A percentile compares a stretch with the other conserved stretches of the same genome.
phyloP scores from a whole-genome alignment of 306 rosid genomes.

The Inga oerstediana region DNA sequence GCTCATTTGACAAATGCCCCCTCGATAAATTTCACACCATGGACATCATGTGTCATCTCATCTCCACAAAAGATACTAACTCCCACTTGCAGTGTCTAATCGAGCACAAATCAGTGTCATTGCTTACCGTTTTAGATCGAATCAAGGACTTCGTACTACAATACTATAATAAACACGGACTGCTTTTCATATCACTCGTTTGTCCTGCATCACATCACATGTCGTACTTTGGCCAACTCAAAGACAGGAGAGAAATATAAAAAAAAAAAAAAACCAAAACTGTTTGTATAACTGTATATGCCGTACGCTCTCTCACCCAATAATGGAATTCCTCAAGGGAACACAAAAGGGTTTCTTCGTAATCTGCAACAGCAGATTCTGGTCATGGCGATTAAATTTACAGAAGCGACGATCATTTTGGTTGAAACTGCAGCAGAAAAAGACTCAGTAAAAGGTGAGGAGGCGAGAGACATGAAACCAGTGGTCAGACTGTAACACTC shows the following conservation, averaged over 20 bases:
- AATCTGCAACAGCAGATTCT: not conserved
- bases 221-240: not conserved
- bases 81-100: not conserved
- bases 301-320: not conserved
- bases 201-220: not conserved
- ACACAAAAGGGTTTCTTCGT: not conserved
- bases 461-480: not conserved
- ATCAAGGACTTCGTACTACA: not conserved
- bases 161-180: not conserved
- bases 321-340: not conserved
- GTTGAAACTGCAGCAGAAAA: not conserved
- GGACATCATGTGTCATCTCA: not conserved
- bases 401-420: not conserved
- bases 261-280: not conserved
- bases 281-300: not conserved
- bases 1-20: not conserved
- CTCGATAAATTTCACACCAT: not conserved
- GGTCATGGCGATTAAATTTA: no score
- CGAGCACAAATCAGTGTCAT: not conserved
- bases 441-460: not conserved
- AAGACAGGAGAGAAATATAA: not conserved
- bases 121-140: not conserved
- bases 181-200: not conserved
- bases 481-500: conserved; percentile 2
- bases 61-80: not conserved